Evolutionary conservation across 495 filamentous ascomycete species (phyloP), one percentile per base, ranked within the genome.

Genomic region (Aspergillus campestris): DNA sequence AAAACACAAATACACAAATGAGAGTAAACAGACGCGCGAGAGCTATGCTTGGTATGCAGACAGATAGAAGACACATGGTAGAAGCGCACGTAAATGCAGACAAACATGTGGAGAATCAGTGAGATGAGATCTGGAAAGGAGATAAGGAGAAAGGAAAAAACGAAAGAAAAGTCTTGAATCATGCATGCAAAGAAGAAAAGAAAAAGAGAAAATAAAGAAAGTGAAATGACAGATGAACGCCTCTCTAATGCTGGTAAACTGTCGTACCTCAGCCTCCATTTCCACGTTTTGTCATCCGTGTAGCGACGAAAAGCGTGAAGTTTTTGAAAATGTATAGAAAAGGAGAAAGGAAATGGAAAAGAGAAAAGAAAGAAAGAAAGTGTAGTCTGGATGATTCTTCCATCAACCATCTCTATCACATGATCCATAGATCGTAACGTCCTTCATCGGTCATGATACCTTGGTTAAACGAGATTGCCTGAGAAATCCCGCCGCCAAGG

Each of bases 361-460:
- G 33, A 31, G 30, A 42, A 51, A 45, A 40, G 48, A 45, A 39
- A 45, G 44, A 24, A 24, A 24, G 18, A 24, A 24, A 24, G 18
- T 24, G 18, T 24, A 24, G 18, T 24, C 18, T 24, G 18, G 18
- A 24, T 2, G 18, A 24, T 24, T 24, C 18, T 24, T 49, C 49
- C 42, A 54, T 44, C 53, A 54, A 47, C 56, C 63, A 64, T 67
- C 60, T 71, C 65, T 72, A 71, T 67, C 61, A 62, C 64, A 64
- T 67, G 59, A 70, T 61, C 64, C 65, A 62, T 69, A 59, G 65
- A 72, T 65, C 64, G 57, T 67, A 70, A 67, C 53, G 58, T 67
- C 64, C 69, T 66, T 71, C 60, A 58, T 67, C 58, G 46, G 55
- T 66, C 65, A 56, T 66, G 57, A 58, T 52, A 58, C 57, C 59